Base-by-base conservation (phyloP, 2,329 filamentous ascomycete genomes). In the Verticillium albo-atrum region DNA sequence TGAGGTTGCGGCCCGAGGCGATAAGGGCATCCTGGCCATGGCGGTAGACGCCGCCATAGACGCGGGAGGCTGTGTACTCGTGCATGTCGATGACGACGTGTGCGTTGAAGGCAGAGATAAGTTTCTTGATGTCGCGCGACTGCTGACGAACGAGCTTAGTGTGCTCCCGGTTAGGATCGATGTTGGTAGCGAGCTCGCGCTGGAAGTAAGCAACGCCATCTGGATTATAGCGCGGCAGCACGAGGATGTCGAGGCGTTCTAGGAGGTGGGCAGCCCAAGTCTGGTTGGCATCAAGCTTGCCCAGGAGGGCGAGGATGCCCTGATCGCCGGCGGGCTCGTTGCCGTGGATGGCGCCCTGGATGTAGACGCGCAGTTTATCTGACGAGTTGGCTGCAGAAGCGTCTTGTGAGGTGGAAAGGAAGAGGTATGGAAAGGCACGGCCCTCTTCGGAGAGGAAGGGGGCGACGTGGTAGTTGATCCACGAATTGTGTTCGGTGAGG, bases 121-220 rank as follows among this genome's bases (percentile, higher is more conserved):
- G 51, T 2, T 64, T 55, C 42, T 70, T 70, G n/a, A 70, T 68
- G 3, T 66, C 59, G 1, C 66, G 65, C 0, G 68, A 66, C 27
- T 70, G 68, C 1, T 67, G 58, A 3, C 64, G 61, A 3, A 65
- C 56, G 15, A 70, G 67, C 17, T 68, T 67, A 7, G 67, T 68
- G 28, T 70, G 68, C 6, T 70, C 68, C 27, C 68, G 61, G 50
- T 70, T 70, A 1, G 68, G 68, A 10, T 70, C 68, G 1, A 69
- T 62, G 5, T 66, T 67, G 2, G 63, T 67, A 1, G 68, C 68
- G 0, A 70, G 63, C 17, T 66, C 59, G 1, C 68, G 64, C 47
- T 70, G 68, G 56, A 70, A 70, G 54, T 67, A 68, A 0, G 65
- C 61, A 0, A 70, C 68, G 5, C 68, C 68, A 15, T 70, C 68